These are phyloP conservation scores for Pilaira anomala DNA, from an alignment of 192 early-diverging fungal genomes.

Conservation along the genomic window DNA sequence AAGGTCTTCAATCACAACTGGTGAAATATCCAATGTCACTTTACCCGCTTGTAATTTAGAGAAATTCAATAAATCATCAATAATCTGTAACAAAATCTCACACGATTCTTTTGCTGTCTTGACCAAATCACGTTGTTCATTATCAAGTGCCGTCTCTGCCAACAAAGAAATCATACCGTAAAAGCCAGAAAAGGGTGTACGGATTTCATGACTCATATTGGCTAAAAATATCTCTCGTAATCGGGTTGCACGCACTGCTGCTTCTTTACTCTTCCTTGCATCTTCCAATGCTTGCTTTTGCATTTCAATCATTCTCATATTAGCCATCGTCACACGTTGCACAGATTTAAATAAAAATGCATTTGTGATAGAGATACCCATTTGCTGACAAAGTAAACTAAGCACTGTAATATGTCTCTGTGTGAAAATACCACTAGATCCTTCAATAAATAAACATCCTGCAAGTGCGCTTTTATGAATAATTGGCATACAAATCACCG, in stretches of 20 bases:
- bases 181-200: slow-evolving; percentile 49
- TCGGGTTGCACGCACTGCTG: slow-evolving; percentile 29
- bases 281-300: slow-evolving; percentile 34
- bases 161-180: slow-evolving; percentile 48
- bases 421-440: slow-evolving; percentile 38
- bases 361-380: slow-evolving; percentile 52
- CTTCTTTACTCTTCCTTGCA: slow-evolving; percentile 36
- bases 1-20: slow-evolving; percentile 42
- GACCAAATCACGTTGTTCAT: slow-evolving; percentile 50
- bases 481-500: slow-evolving; percentile 47
- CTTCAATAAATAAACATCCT: slow-evolving; percentile 47
- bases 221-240: slow-evolving; percentile 35
- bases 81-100: slow-evolving; percentile 48
- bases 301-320: slow-evolving; percentile 35
- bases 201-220: slow-evolving; percentile 41
- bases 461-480: slow-evolving; percentile 43
- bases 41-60: slow-evolving; percentile 49
- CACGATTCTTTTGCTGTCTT: slow-evolving; percentile 49
- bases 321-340: slow-evolving; percentile 34
- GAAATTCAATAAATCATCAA: slow-evolving; percentile 50
- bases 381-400: slow-evolving; percentile 47
- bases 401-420: slow-evolving; percentile 45
- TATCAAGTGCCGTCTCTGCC: slow-evolving; percentile 39
- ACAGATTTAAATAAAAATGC: slow-evolving; percentile 48
- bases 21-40: slow-evolving; percentile 42